Base-by-base conservation (phyloP, 2,329 filamentous ascomycete species). In the Paecilomyces variotii region DNA sequence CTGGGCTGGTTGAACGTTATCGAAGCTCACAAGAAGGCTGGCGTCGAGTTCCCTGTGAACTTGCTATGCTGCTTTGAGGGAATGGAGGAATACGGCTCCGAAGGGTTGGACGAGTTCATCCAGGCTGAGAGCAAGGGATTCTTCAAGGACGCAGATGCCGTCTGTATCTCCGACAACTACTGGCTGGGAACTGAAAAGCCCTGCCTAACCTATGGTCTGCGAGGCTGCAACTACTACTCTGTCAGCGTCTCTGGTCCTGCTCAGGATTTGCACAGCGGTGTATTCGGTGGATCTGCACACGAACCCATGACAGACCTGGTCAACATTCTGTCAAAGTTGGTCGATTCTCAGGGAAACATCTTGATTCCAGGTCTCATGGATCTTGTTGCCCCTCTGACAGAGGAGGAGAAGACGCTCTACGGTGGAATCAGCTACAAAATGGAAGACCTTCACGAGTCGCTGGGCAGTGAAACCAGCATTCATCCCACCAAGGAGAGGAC, bases 101-200 rank as follows among this genome's bases (percentile, higher is more conserved):
- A 97, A 74, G 94, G 94, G 39, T 83, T 99, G 57, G 94, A 99
- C 70, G 93, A 96, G 67, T 89, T 97, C 65, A 97, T 99, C 77
- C 83, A 89, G 65, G 87, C 84, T 53, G 94, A 99, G 79, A 91
- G 89, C 65, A 91, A 95, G 79, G 89, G 90, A 68, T 97, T 87
- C 82, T 99, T 99, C 80, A 91, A 91, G 70, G 93, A 97, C 68
- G 87, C 91, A 35, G 94, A 99, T 66, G 94, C 92, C 4, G 91
- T 97, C 61, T 99, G 94, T 79, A 99, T 99, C 73, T 96, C 91
- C 54, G 94, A 99, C 78, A 99, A 99, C 84, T 99, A 99, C 86
- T 99, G 94, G 94, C 87, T 99, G 49, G 94, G 94, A 60, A 97
- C 94, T 4, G 91, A 97, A 83, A 97, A 97, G 83, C 94, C 94